A percentile compares a stretch with the other conserved stretches of the same genome.
phyloP scores from a whole-genome alignment of 257 asterid genomes.

The Verbena officinalis region DNA sequence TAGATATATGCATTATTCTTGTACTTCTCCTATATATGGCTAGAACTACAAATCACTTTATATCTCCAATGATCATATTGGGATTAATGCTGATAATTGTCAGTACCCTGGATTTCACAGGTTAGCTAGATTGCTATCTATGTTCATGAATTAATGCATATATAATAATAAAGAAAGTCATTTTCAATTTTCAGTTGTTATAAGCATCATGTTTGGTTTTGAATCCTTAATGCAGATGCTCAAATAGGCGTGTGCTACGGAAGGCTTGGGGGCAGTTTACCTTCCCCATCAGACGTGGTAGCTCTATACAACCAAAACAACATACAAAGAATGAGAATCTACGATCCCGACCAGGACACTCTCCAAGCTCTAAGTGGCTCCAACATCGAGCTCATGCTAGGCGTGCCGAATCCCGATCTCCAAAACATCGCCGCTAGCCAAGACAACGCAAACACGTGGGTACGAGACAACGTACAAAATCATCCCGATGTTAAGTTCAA shows the following conservation, averaged over 20 bases:
- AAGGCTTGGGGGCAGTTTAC: slow-evolving; percentile 36
- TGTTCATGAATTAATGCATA: too few relatives aligned
- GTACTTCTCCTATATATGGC: too few relatives aligned
- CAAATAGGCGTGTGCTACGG: slow-evolving; percentile 52
- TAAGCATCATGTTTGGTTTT: too few relatives aligned
- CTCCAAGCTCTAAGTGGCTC: slow-evolving; percentile 42
- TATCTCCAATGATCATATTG: too few relatives aligned
- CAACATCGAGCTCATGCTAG: slow-evolving; percentile 41
- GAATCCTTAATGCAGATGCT: slow-evolving; percentile 43
- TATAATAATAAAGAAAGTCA: too few relatives aligned
- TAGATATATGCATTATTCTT: too few relatives aligned
- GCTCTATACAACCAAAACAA: slow-evolving; percentile 41
- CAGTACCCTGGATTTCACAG: too few relatives aligned
- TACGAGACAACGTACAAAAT: slow-evolving; percentile 47
- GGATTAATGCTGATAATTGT: too few relatives aligned
- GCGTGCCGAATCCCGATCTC: slow-evolving; percentile 49
- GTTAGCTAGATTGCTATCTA: too few relatives aligned
- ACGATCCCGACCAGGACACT: slow-evolving; percentile 37
- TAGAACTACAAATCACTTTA: too few relatives aligned
- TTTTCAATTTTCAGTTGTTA: not conserved
- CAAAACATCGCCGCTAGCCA: slow-evolving; percentile 45
- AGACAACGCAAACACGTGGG: slow-evolving; percentile 58
- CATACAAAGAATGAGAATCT: slow-evolving; percentile 46
- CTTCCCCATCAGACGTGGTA: slow-evolving; percentile 34
- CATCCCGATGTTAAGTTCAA: slow-evolving; percentile 38